Conservation (phyloP, 192 early-diverging fungal species). For the Spinellus fusiger region DNA sequence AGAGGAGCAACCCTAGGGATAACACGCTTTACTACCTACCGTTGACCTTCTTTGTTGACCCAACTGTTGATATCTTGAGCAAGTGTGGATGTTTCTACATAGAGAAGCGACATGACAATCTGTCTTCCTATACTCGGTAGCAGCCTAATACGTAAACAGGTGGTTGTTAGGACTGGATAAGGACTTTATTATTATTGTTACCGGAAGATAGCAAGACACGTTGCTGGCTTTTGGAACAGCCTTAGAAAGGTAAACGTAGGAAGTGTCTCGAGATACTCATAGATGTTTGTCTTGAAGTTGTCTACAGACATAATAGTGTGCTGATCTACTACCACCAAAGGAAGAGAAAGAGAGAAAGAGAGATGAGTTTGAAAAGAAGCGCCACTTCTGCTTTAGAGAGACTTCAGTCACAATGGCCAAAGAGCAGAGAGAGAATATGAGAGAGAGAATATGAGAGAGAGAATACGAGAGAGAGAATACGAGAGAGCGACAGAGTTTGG, state of each 20-base stretch:
- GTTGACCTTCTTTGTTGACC: constrained; percentile 30
- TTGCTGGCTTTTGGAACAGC: constrained; percentile 84
- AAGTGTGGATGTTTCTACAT: constrained; percentile 56
- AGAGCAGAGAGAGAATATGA: no score
- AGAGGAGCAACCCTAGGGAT: background rate
- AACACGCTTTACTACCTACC: constrained; percentile 13
- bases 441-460: no score
- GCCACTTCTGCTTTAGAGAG: no score
- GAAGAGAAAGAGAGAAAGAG: background rate
- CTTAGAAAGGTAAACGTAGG: constrained; percentile 67
- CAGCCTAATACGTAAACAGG: constrained; percentile 35
- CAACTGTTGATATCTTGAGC: constrained; percentile 45
- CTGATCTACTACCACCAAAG: background rate
- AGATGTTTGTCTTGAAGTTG: constrained; percentile 66
- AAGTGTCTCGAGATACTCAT: constrained; percentile 75
- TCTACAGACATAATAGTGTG: constrained; percentile 24
- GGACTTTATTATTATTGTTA: constrained; percentile 12
- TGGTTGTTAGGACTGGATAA: background rate
- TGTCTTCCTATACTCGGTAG: constrained; percentile 84
- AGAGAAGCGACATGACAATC: constrained; percentile 84
- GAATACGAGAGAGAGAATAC: no score
- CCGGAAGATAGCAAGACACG: constrained; percentile 90
- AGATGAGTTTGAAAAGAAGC: no score
- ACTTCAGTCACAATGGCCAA: no score
- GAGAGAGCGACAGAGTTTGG: no score